Evolutionary conservation across 257 asterid species (phyloP), one percentile per base, ranked within the genome.

Genomic region (Cinchona pubescens): DNA sequence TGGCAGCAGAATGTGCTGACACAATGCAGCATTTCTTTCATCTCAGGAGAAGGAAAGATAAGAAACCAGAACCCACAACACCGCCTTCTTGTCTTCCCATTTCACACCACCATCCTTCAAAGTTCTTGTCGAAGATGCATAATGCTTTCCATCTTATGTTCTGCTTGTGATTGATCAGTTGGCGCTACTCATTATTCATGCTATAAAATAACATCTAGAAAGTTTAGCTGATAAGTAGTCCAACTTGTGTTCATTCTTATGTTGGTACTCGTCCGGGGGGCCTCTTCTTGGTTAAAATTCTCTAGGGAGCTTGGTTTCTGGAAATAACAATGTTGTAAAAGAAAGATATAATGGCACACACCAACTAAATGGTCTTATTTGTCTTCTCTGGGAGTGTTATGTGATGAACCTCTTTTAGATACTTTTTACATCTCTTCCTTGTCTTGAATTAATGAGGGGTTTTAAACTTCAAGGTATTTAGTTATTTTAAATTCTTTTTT

Each of bases 11-110:
- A n/a, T 92, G 99, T 83, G 97, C 96, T 67, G 96, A 88, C 23
- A 80, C 87, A 16, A 95, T 95, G 98, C 97, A 92, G 75, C 93
- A 90, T 53, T 95, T 95, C 84, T 92, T 95, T 73, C 94, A 82
- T 77, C 85, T 85, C 4, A 87, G 98, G 83, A 87, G 99, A 82
- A 90, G 78, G 81, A 83, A 87, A 77, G 86, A 86, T 80, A 88
- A 90, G 79, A 46, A 62, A 35, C 67, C 85, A 0, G 86, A 85
- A 14, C 73, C 92, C 51, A 32, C 89, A 27, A 58, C 84, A 34
- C 85, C 90, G 43, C 85, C 96, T 40, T 78, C 99, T 5, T 72
- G 93, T 81, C 92, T 87, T 78, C 88, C 94, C 30, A 61, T 90
- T 71, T 43, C 89, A 3, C 85, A 79, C 76, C 91, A 85, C 48